These are phyloP conservation scores for Penicillium sp. DNA, from an alignment of 2,329 filamentous ascomycete species.

Conservation along the genomic window DNA sequence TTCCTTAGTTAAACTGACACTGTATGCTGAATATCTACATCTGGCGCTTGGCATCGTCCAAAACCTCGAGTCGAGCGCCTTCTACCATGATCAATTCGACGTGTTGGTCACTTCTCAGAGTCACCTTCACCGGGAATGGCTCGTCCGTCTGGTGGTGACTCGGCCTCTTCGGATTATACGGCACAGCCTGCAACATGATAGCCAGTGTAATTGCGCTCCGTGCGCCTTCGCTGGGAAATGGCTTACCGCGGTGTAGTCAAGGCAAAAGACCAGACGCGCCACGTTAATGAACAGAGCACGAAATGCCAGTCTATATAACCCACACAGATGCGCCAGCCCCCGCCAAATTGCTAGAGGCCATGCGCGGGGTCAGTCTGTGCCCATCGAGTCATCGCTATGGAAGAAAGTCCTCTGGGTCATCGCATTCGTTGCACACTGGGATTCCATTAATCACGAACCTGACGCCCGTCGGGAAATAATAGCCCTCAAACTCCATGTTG, in stretches of 20 bases:
- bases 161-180: constrained; percentile 22
- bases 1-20: background rate
- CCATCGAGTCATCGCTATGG: constrained; percentile 46
- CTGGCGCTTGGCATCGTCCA: background rate
- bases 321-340: constrained; percentile 41
- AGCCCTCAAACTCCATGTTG: constrained; percentile 36
- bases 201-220: background rate
- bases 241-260: constrained; percentile 26
- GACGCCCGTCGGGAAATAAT: constrained; percentile 34
- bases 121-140: constrained; percentile 35
- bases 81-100: constrained; percentile 6
- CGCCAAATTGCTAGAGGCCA: constrained; percentile 43
- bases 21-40: background rate
- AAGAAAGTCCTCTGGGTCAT: constrained; percentile 35
- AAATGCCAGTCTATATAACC: constrained; percentile 35
- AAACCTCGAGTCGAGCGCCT: background rate
- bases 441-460: constrained; percentile 40
- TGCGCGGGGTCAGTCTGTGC: constrained; percentile 32
- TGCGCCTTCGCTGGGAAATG: background rate
- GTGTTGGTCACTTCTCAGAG: constrained; percentile 14
- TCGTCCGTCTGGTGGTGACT: constrained; percentile 30
- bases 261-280: constrained; percentile 36
- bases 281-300: constrained; percentile 37
- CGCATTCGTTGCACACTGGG: constrained; percentile 37
- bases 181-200: constrained; percentile 22